Base-by-base conservation (phyloP, 208 protist genomes). In the Herpetomonas muscarum region DNA sequence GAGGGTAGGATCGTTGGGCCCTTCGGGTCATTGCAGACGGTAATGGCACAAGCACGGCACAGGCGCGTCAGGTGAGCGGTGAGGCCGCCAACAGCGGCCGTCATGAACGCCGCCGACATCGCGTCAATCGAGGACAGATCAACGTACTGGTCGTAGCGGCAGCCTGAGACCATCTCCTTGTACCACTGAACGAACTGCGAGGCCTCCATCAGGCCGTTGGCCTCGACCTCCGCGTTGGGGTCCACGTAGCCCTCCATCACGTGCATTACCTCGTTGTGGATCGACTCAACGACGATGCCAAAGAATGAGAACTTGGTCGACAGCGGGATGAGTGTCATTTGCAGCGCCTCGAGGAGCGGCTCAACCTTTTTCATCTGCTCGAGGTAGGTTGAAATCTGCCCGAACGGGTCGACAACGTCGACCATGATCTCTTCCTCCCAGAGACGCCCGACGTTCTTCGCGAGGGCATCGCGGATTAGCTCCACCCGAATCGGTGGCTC, bases 331-430 rank as follows among this genome's bases (percentile, higher is more conserved):
- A 92, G 74, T 21, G 81, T 84, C 45, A 94, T 72, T 61, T 94
- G 79, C 15, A 94, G 70, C 13, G 88, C 88, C 42, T 79, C 74
- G 10, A 94, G 69, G 10, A 94, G 51, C 25, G 82, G 82, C 52
- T 85, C 76, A 3, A 92, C 72, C 52, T 91, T 92, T 58, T 90
- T 92, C 78, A 94, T 91, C 34, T 87, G 85, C 51, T 92, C 80
- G 10, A 94, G 53, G 68, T 87, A 92, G 24, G 79, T 65, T 28
- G 66, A 79, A 24, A 87, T 79, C 44, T 94, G 76, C 2, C 51
- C 28, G 47, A 90, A 75, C 1, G 88, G 85, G 55, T 92, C 81
- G 10, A 88, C 72, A 13, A 87, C 70, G 50, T 92, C 88, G 22
- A 86, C 61, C 78, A 92, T 87, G 12, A 94, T 76, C 31, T 94